These are phyloP conservation scores for Penicillium thymicola DNA, from an alignment of 2,329 filamentous ascomycete species.

Conservation along the genomic window DNA sequence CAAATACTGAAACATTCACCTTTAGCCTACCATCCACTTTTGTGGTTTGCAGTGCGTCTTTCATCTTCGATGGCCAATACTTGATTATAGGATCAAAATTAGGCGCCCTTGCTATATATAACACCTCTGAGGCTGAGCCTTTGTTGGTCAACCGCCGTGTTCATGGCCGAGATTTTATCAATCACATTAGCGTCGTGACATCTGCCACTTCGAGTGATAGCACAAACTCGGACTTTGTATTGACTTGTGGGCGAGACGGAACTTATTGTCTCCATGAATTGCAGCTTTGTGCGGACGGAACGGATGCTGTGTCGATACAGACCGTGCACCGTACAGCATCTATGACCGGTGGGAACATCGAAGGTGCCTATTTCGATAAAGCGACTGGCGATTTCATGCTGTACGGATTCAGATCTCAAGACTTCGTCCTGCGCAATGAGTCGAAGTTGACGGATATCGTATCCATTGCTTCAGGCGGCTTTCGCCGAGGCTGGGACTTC, in stretches of 20 bases:
- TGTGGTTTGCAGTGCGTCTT: slow-evolving; percentile 50
- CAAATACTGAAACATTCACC: slow-evolving; percentile 40
- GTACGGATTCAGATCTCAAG: slow-evolving; percentile 34
- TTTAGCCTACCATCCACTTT: slow-evolving; percentile 45
- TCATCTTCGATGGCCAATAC: slow-evolving; percentile 31
- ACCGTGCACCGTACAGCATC: slow-evolving; percentile 66
- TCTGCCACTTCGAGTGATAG: slow-evolving; percentile 10
- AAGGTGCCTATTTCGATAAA: slow-evolving; percentile 63
- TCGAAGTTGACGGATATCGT: slow-evolving; percentile 66
- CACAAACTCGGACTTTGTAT: slow-evolving; percentile 43
- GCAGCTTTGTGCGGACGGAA: slow-evolving; percentile 5
- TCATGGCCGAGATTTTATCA: slow-evolving; percentile 64
- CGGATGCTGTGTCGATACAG: slow-evolving; percentile 37
- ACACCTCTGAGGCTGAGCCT: slow-evolving; percentile 22
- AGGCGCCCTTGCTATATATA: slow-evolving; percentile 53
- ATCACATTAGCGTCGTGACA: slow-evolving; percentile 50
- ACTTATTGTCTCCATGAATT: slow-evolving; percentile 63
- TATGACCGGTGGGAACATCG: slow-evolving; percentile 72
- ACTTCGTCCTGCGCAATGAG: slow-evolving; percentile 81
- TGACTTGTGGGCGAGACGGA: slow-evolving; percentile 75
- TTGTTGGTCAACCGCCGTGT: slow-evolving; percentile 27
- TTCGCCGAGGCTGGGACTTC: slow-evolving; percentile 73
- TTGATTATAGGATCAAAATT: slow-evolving; percentile 56
- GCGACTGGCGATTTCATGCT: slow-evolving; percentile 22
- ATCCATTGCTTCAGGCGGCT: slow-evolving; percentile 76